These are phyloP conservation scores for Condylostoma magnum DNA, from an alignment of 169 alveolate species.

Conservation along the genomic window DNA sequence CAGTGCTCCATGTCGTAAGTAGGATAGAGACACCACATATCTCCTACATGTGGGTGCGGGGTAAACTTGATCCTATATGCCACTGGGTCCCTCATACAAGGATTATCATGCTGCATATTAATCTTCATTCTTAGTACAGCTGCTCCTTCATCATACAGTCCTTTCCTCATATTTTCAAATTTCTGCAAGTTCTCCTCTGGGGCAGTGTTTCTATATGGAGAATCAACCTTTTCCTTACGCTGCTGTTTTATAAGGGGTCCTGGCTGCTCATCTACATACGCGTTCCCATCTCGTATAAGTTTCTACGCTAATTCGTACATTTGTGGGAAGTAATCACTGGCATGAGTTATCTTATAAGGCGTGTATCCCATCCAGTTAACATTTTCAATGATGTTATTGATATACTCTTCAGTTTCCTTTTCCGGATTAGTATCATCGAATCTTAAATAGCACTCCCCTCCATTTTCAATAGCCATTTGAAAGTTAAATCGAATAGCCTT, in stretches of 20 bases:
- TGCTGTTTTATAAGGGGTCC: constrained; percentile 90
- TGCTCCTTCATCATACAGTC: constrained; percentile 94
- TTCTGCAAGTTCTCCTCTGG: constrained; percentile 94
- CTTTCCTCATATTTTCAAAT: constrained; percentile 95
- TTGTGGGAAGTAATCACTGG: constrained; percentile 97
- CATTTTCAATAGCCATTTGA: constrained; percentile 90
- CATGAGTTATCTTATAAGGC: constrained; percentile 94
- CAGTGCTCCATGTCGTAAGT: constrained; percentile 99
- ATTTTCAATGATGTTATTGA: constrained; percentile 90
- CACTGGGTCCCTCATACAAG: constrained; percentile 98
- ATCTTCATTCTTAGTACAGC: constrained; percentile 97
- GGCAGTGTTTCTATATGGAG: constrained; percentile 93
- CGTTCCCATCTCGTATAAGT: constrained; percentile 94
- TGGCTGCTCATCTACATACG: constrained; percentile 96
- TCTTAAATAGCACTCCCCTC: constrained; percentile 95
- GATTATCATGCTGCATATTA: constrained; percentile 96
- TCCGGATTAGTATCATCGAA: constrained; percentile 99
- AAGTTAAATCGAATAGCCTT: constrained; percentile 97
- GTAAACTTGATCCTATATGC: constrained; percentile 89
- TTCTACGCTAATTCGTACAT: constrained; percentile 95
- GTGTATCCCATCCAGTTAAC: constrained; percentile 96
- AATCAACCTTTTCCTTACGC: constrained; percentile 87
- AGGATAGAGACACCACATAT: constrained; percentile 98
- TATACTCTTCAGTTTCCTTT: constrained; percentile 94
- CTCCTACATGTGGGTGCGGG: constrained; percentile 97